Evolutionary conservation across 2,329 filamentous ascomycete species (phyloP), one percentile per base, ranked within the genome.

Genomic region (Zymoseptoria ardabiliae): DNA sequence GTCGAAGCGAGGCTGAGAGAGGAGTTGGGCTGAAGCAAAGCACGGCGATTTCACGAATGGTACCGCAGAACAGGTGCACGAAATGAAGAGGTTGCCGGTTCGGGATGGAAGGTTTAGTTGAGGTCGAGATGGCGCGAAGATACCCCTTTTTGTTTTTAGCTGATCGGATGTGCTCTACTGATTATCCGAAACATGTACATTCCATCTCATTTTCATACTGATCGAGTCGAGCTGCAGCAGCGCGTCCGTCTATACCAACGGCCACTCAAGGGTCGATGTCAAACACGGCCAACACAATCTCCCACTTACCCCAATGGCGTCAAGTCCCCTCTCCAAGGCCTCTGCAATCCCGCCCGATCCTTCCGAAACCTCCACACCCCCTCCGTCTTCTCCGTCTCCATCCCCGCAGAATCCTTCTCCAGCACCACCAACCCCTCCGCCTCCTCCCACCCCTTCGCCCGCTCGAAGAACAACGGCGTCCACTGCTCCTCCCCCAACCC

Each of bases 331-430:
- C 70, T 64, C 67, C 67, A 72, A n/a, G 70, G 70, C 51, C 66
- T 64, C 54, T 68, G 57, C 50, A 68, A 48, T 6, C 53, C 58
- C 51, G 56, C 61, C 7, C 76, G 79, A 65, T 78, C 79, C 58
- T 76, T 71, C 73, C 88, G 82, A 70, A 86, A 89, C 61, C 81
- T 77, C 87, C 87, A 90, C 35, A 89, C 78, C 0, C 87, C 87
- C 58, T 82, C 82, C 1, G 86, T 89, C 73, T 85, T 84, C 52
- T 82, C 79, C 45, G 79, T 75, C 59, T 88, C 85, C 22, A 84
- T 66, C 21, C 48, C 55, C 60, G 68, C 52, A 8, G 67, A 69
- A 62, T 77, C 71, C 62, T 77, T 65, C 45, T 57, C 58, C 52
- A 70, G 52, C 2, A 11, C 22, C 5, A 53, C 17, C 48, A 74